Evolutionary conservation across 768 basidiomycete genomes (phyloP).

Genomic region (Lepiota subincarnata): DNA sequence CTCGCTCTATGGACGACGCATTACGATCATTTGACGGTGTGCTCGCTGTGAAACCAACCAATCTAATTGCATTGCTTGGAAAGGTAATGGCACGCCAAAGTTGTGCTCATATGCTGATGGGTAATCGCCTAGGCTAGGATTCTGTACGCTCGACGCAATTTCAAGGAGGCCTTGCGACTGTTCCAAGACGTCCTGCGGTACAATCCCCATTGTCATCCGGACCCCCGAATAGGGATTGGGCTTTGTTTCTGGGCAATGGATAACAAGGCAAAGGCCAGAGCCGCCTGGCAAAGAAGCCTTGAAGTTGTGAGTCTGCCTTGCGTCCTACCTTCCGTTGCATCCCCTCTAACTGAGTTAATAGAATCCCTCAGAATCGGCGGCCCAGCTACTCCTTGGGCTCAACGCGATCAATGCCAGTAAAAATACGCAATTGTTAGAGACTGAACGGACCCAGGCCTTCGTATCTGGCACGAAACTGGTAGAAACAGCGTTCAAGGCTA

Average conservation of each 20-base stretch:
- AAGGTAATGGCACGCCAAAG: constrained; percentile 49
- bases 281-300: constrained; percentile 87
- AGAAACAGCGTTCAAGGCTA: constrained; percentile 76
- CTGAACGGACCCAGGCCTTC: constrained; percentile 59
- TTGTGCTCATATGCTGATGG: not conserved
- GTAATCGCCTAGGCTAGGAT: constrained; percentile 66
- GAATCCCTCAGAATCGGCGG: constrained; percentile 78
- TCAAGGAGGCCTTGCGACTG: constrained; percentile 71
- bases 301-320: constrained; percentile 58
- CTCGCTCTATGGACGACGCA: constrained; percentile 78
- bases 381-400: constrained; percentile 79
- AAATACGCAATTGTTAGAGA: constrained; percentile 55
- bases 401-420: constrained; percentile 87
- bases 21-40: constrained; percentile 78
- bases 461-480: constrained; percentile 64
- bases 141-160: constrained; percentile 73
- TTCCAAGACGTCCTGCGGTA: constrained; percentile 84
- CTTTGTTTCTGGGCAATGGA: constrained; percentile 90
- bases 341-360: constrained; percentile 24
- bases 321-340: not conserved
- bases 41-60: constrained; percentile 73
- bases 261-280: constrained; percentile 74
- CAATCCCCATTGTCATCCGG: constrained; percentile 77
- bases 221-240: constrained; percentile 94
- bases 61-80: constrained; percentile 82